phyloP scores from a whole-genome alignment of 306 rosid genomes.

The Lablab purpureus region DNA sequence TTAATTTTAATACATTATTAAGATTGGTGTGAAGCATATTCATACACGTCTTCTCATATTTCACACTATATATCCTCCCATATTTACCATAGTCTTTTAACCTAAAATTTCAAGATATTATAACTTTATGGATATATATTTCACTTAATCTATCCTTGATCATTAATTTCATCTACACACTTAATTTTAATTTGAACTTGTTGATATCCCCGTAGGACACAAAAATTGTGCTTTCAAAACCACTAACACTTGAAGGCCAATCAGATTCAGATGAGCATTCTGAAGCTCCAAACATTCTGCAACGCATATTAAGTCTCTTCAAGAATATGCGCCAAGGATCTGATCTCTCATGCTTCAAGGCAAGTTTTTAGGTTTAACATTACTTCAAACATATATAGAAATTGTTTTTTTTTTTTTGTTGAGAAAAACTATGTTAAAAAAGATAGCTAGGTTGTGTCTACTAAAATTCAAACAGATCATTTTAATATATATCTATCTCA shows the following conservation, averaged over 20 bases:
- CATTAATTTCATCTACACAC: no score
- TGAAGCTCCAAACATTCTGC: slow-evolving; percentile 61
- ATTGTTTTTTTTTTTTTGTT: no score
- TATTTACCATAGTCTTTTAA: background rate
- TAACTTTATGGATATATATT: background rate
- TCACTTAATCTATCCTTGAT: background rate
- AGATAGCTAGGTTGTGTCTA: no score
- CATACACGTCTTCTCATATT: background rate
- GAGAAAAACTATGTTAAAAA: no score
- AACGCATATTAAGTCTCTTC: slow-evolving; percentile 62
- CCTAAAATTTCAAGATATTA: no score
- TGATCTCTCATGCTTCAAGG: slow-evolving; percentile 69
- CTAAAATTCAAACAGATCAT: no score
- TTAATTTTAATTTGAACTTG: no score
- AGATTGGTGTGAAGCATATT: background rate
- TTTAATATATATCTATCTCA: no score
- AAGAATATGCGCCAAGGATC: slow-evolving; percentile 71
- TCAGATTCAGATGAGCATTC: slow-evolving; percentile 46
- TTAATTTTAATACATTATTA: background rate
- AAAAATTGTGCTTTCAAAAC: slow-evolving; percentile 59
- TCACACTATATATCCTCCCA: background rate
- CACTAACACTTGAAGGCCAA: slow-evolving; percentile 50
- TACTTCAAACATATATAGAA: background rate
- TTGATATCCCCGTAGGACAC: slow-evolving; percentile 15
- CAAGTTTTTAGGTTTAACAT: slow-evolving; percentile 11